Percentiles rank a stretch among this genome's conserved stretches.
These are phyloP conservation scores for Ganoderma resinaceum DNA, from an alignment of 1,284 basidiomycete genomes.

Conservation along the genomic window DNA sequence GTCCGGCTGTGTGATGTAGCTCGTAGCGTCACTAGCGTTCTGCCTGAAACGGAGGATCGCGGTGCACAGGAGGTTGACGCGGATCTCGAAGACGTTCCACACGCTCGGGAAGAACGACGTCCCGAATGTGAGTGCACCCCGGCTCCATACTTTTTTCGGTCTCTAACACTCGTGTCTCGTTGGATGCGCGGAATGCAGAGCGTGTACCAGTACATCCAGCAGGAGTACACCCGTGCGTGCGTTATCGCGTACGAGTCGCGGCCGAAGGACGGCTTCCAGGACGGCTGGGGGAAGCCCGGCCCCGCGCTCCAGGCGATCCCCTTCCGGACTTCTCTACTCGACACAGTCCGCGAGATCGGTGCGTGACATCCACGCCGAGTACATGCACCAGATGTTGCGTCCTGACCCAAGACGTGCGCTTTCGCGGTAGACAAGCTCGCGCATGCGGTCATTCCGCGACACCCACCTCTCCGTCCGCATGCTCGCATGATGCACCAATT, in stretches of 20 bases:
- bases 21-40: slow-evolving; percentile 62
- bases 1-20: slow-evolving; percentile 37
- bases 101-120: slow-evolving; percentile 68
- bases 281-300: slow-evolving; percentile 84
- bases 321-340: slow-evolving; percentile 69
- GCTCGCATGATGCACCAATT: slow-evolving; percentile 78
- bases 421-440: slow-evolving; percentile 61
- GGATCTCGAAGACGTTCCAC: slow-evolving; percentile 76
- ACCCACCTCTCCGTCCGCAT: slow-evolving; percentile 67
- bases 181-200: slow-evolving; percentile 47
- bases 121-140: slow-evolving; percentile 63
- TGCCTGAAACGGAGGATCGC: slow-evolving; percentile 73
- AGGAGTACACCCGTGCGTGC: slow-evolving; percentile 82
- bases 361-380: slow-evolving; percentile 30
- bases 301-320: slow-evolving; percentile 64
- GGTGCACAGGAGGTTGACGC: slow-evolving; percentile 64
- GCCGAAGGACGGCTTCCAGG: slow-evolving; percentile 73
- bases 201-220: slow-evolving; percentile 76
- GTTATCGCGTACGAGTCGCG: slow-evolving; percentile 79
- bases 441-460: slow-evolving; percentile 67
- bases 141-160: not conserved
- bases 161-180: not conserved
- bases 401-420: not conserved
- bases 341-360: slow-evolving; percentile 75
- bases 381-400: not conserved